Evolutionary conservation across 2,329 filamentous ascomycete genomes (phyloP).

Genomic region (Colletotrichum gloeosporioides): DNA sequence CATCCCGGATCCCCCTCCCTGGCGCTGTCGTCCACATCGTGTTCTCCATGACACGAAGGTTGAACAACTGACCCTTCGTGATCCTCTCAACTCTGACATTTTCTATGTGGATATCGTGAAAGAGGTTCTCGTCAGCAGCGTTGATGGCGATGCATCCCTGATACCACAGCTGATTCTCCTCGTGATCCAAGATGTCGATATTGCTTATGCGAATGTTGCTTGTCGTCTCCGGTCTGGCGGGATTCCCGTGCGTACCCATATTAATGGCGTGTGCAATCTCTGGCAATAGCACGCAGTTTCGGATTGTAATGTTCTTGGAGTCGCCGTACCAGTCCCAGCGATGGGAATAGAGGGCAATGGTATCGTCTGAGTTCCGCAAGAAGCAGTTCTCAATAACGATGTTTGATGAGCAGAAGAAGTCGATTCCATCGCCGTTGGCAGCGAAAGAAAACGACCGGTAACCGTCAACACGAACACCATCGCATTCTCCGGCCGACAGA

Average conservation of each 20-base stretch:
- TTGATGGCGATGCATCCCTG: slow-evolving; percentile 40
- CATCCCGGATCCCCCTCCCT: slow-evolving; percentile 33
- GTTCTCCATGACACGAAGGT: slow-evolving; percentile 39
- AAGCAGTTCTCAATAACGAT: slow-evolving; percentile 35
- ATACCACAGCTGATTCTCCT: slow-evolving; percentile 38
- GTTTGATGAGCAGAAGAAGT: slow-evolving; percentile 27
- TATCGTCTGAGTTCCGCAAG: slow-evolving; percentile 41
- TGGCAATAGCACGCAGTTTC: slow-evolving; percentile 32
- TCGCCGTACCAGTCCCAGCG: slow-evolving; percentile 36
- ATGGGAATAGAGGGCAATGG: slow-evolving; percentile 37
- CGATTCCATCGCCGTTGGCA: slow-evolving; percentile 30
- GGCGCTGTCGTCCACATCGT: slow-evolving; percentile 37
- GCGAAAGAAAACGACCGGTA: slow-evolving; percentile 25
- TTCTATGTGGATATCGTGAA: slow-evolving; percentile 31
- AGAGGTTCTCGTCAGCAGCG: slow-evolving; percentile 35
- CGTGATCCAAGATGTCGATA: slow-evolving; percentile 40
- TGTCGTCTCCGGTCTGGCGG: slow-evolving; percentile 34
- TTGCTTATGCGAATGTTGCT: slow-evolving; percentile 33
- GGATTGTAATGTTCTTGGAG: slow-evolving; percentile 35
- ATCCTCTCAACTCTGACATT: slow-evolving; percentile 36
- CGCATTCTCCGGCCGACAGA: slow-evolving; percentile 24
- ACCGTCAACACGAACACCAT: slow-evolving; percentile 23
- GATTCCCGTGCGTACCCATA: slow-evolving; percentile 40
- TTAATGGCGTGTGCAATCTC: slow-evolving; percentile 39
- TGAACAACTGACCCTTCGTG: slow-evolving; percentile 34